phyloP scores from a whole-genome alignment of 768 basidiomycete genomes.

The Pulveroboletus sp. region DNA sequence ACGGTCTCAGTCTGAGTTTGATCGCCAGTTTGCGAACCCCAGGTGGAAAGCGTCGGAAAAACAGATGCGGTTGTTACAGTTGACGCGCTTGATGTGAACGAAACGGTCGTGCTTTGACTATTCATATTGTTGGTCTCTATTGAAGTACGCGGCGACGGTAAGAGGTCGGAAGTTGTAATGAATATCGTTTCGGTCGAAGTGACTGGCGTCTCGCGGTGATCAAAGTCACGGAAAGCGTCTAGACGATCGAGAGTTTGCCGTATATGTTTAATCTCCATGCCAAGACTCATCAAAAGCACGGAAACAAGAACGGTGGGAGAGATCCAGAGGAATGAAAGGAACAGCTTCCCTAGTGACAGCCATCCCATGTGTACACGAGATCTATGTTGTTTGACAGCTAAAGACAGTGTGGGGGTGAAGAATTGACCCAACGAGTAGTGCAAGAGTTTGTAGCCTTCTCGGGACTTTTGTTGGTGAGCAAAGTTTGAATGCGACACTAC shows the following conservation, averaged over 20 bases:
- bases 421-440: slow-evolving; percentile 57
- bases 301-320: slow-evolving; percentile 15
- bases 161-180: slow-evolving; percentile 28
- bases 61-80: slow-evolving; percentile 7
- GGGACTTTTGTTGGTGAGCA: slow-evolving; percentile 42
- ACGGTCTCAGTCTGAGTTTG: slow-evolving; percentile 13
- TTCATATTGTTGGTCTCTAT: not conserved
- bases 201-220: slow-evolving; percentile 3
- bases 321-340: slow-evolving; percentile 15
- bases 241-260: slow-evolving; percentile 24
- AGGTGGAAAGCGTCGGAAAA: slow-evolving; percentile 1
- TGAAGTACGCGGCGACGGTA: slow-evolving; percentile 7
- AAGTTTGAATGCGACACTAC: slow-evolving; percentile 54
- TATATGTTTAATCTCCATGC: slow-evolving; percentile 25
- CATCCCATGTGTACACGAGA: slow-evolving; percentile 9
- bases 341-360: slow-evolving; percentile 9
- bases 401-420: slow-evolving; percentile 54
- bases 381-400: slow-evolving; percentile 23
- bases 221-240: slow-evolving; percentile 3
- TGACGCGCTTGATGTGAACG: slow-evolving; percentile 6
- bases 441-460: slow-evolving; percentile 46
- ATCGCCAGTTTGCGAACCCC: slow-evolving; percentile 7
- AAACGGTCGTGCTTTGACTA: slow-evolving; percentile 3
- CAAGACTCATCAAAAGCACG: slow-evolving; percentile 24
- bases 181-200: slow-evolving; percentile 25